Base-by-base conservation (phyloP, 352 stramenopile genomes). In the Phytophthora uliginosa region DNA sequence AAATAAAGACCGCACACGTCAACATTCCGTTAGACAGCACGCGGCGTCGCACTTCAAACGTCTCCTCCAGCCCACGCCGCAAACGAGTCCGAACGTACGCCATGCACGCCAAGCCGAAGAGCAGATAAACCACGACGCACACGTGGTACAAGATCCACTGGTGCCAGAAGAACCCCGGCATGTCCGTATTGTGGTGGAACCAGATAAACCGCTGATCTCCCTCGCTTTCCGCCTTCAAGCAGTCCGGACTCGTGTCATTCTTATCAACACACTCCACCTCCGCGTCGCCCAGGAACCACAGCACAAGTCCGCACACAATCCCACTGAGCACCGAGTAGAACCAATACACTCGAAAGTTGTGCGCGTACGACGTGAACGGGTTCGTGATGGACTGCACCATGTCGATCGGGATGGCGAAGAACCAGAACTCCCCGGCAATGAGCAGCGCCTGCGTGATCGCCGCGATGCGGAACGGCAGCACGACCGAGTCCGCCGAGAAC, bases 301-400 rank as follows among this genome's bases (percentile, higher is more conserved):
- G 71, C 18, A 92, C 68, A 7, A 95, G 22, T 12, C 88, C 88
- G 58, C 85, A 95, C 7, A 88, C 77, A 5, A 85, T 72, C 0
- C 90, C 90, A 47, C 88, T 95, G 28, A 95, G 72, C 38, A 90
- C 68, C 48, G 88, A 92, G 56, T 94, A 95, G 65, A 95, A 86
- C 86, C 88, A 94, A 76, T 97, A 97, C 9, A 94, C 66, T 7
- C 85, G 77, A 18, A 94, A 85, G 72, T 97, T 97, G 73, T 94
- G 73, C 53, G 86, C 74, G 67, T 96, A 97, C 38, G 89, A 96
- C 52, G 90, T 95, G 72, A 97, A 97, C 12, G 90, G 90, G 70
- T 97, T 97, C 24, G 90, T 95, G 66, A 97, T 92, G 22, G 88
- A 95, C 83, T 97, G 89, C 47, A 95, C 83, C 75, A 97, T 90